Conservation (phyloP, 139 green algal species). For the Prasinococcaceae sp. region DNA sequence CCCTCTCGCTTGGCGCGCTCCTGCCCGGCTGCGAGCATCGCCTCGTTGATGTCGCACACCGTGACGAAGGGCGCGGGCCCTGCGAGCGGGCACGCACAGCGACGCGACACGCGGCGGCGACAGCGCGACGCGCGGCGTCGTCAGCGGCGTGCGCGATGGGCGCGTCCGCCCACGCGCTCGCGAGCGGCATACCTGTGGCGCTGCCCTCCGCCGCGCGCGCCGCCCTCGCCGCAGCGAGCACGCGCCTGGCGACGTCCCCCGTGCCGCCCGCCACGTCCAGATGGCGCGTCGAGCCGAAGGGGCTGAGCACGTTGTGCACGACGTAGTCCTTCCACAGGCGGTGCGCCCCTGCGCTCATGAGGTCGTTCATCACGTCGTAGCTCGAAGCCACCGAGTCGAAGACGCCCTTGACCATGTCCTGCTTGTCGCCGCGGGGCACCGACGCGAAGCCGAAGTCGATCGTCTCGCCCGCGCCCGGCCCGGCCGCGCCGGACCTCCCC, state of each 20-base stretch:
- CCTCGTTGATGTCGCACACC: slow-evolving; percentile 88
- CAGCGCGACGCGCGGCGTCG: not conserved
- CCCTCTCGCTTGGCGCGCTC: slow-evolving; percentile 29
- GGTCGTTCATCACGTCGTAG: slow-evolving; percentile 99
- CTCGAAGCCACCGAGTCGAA: slow-evolving; percentile 75
- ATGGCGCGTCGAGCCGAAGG: slow-evolving; percentile 76
- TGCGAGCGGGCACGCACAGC: too few relatives aligned
- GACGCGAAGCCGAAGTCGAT: slow-evolving; percentile 25
- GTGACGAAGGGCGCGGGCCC: slow-evolving; percentile 25
- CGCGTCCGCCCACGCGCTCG: not conserved
- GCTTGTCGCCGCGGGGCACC: slow-evolving; percentile 42
- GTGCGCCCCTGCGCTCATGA: slow-evolving; percentile 93
- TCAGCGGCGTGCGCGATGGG: slow-evolving; percentile 18
- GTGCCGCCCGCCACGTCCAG: slow-evolving; percentile 95
- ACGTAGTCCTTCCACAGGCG: slow-evolving; percentile 85
- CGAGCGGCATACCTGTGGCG: slow-evolving; percentile 1
- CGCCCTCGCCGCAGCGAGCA: slow-evolving; percentile 42
- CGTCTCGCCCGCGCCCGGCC: too few relatives aligned
- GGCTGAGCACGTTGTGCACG: slow-evolving; percentile 35
- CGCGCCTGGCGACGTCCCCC: slow-evolving; percentile 75
- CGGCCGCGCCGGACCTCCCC: too few relatives aligned
- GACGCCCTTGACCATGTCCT: slow-evolving; percentile 59
- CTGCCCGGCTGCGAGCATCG: slow-evolving; percentile 78
- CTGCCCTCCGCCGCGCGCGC: slow-evolving; percentile 24
- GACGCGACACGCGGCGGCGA: too few relatives aligned